Conservation (phyloP, 192 early-diverging fungal genomes). For the Podochytrium sp. region DNA sequence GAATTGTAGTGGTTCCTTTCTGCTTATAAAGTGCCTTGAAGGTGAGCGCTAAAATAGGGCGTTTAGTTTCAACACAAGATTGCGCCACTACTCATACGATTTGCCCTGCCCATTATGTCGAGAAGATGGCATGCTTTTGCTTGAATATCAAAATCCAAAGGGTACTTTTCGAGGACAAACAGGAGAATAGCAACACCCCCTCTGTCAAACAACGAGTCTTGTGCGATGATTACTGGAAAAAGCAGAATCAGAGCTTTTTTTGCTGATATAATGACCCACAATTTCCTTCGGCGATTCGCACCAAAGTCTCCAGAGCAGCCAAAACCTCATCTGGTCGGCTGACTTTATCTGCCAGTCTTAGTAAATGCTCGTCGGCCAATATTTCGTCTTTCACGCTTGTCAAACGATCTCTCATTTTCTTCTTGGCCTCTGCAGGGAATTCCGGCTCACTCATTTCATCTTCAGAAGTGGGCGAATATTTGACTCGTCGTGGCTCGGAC, state of each 20-base stretch:
- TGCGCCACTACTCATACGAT: neutral
- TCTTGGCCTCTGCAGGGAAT: neutral
- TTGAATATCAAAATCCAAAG: constrained; percentile 5
- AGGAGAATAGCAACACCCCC: constrained; percentile 25
- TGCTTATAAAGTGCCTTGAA: constrained; percentile 16
- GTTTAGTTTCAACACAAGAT: neutral
- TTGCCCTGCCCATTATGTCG: constrained; percentile 22
- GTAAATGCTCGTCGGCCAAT: constrained; percentile 18
- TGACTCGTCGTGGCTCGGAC: neutral
- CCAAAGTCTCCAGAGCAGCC: neutral
- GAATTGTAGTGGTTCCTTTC: constrained; percentile 2
- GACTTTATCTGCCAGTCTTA: constrained; percentile 5
- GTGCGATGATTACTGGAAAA: neutral
- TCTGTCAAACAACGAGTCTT: constrained; percentile 29
- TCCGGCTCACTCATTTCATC: neutral
- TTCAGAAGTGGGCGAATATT: neutral
- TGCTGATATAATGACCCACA: neutral
- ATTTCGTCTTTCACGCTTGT: constrained; percentile 23
- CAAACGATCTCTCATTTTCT: constrained; percentile 14
- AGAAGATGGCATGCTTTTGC: neutral
- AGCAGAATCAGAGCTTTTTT: neutral
- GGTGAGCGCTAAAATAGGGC: neutral
- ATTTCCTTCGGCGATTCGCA: neutral
- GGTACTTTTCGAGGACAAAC: constrained; percentile 13
- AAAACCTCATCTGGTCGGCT: neutral